Evolutionary conservation across 1,139 yeast genomes (phyloP), one percentile per base, ranked within the genome.

Genomic region (Pichia sp.): DNA sequence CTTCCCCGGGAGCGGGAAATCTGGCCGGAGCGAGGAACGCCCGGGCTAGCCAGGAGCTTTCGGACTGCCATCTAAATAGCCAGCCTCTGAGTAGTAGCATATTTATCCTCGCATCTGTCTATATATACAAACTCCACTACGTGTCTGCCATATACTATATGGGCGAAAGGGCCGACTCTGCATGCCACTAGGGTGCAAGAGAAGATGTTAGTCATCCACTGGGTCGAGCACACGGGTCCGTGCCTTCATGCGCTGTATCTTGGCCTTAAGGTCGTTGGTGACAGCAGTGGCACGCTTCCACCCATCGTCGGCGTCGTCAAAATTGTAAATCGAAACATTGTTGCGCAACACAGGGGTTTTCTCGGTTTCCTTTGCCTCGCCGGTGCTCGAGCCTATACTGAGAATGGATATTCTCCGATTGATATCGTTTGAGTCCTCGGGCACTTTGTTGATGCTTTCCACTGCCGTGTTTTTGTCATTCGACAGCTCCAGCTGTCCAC

Each of bases 221-320:
- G 45, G 8, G 32, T 61, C 64, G 45, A 64, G 51, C 51, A 63
- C 64, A 58, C 82, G 69, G 3, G 84, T 73, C 54, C 83, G 75
- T 15, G 89, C 89, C 67, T 85, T 87, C 97, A 92, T 90, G 70
- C 87, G 85, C 68, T 89, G 96, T 50, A 92, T 90, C 61, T 97
- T 74, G 0, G 90, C 96, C 67, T 87, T 87, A 29, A 67, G 59
- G 68, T 87, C 95, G 15, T 83, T 81, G 1, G 97, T 90, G n/a
- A 90, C 95, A 62, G 88, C 96, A 0, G 95, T 93, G 0, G 97
- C 97, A 52, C 93, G 79, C 64, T 80, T 81, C 97, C 97, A 90
- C 62, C 86, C 83, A 56, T 87, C 95, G 61, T 84, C 89, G 53
- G 77, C 78, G 44, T 76, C 72, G 53, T 76, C 78, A 50, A 73